Evolutionary conservation across 1,284 basidiomycete genomes (phyloP).

Genomic region (Ceratobasidium sp.): DNA sequence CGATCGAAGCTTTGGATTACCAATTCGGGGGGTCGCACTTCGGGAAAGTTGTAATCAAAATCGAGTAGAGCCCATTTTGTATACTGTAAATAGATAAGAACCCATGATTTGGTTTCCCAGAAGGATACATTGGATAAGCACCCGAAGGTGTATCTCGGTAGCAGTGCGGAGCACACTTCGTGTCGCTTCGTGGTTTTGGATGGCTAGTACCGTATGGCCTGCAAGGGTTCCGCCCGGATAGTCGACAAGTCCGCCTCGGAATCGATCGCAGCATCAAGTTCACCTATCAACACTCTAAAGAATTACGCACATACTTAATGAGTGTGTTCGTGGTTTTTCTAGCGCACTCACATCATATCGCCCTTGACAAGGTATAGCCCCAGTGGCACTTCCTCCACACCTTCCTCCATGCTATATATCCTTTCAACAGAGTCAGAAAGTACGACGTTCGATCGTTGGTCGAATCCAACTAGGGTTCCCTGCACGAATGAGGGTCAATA

Average conservation of each 20-base stretch:
- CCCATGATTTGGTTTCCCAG: neutral
- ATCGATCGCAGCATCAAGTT: conserved; percentile 90
- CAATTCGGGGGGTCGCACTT: conserved; percentile 19
- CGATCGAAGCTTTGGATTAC: conserved; percentile 16
- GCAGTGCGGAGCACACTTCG: neutral
- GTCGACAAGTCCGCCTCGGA: conserved; percentile 81
- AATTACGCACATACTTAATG: conserved; percentile 15
- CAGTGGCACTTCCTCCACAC: conserved; percentile 95
- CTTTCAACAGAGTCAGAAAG: conserved; percentile 92
- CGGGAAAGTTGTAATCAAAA: conserved; percentile 32
- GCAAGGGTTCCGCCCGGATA: conserved; percentile 90
- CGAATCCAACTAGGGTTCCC: conserved; percentile 91
- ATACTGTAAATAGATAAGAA: neutral
- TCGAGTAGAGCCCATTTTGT: neutral
- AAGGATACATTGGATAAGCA: conserved; percentile 7
- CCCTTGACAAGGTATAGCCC: conserved; percentile 98
- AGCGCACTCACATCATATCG: conserved; percentile 88
- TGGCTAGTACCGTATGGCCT: conserved; percentile 76
- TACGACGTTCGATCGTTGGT: conserved; percentile 94
- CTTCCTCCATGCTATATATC: conserved; percentile 89
- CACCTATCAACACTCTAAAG: conserved; percentile 87
- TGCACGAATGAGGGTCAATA: conserved; percentile 56
- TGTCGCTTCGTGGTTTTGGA: neutral
- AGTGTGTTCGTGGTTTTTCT: conserved; percentile 54
- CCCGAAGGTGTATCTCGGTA: neutral